These are phyloP conservation scores for Emmonsiellopsis sp. DNA, from an alignment of 2,329 filamentous ascomycete species.

Conservation along the genomic window DNA sequence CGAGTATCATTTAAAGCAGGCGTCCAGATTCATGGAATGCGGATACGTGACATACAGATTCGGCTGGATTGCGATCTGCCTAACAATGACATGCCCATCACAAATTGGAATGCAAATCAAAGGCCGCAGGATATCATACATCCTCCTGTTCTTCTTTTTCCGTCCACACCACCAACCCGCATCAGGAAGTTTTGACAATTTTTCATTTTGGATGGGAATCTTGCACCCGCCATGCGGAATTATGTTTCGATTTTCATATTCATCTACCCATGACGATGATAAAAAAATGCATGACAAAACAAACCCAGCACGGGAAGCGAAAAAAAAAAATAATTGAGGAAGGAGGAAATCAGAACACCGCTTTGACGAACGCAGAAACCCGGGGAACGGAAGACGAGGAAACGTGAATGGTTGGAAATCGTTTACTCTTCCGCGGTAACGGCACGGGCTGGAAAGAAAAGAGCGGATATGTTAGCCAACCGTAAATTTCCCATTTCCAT, in stretches of 20 bases:
- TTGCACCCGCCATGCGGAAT: neutral
- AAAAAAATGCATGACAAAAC: neutral
- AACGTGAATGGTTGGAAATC: slow-evolving; percentile 16
- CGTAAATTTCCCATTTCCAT: neutral
- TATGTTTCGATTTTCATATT: neutral
- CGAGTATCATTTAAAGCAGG: no score
- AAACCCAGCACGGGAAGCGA: neutral
- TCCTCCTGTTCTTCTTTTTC: neutral
- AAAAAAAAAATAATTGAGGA: slow-evolving; percentile 22
- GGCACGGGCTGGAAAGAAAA: slow-evolving; percentile 27
- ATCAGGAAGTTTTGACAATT: neutral
- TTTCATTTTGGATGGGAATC: neutral
- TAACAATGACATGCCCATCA: no score
- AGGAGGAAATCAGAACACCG: slow-evolving; percentile 14
- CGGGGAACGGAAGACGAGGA: slow-evolving; percentile 22
- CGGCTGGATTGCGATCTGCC: no score
- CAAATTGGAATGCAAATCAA: no score
- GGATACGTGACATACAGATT: neutral
- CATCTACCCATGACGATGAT: slow-evolving; percentile 2
- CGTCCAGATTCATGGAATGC: neutral
- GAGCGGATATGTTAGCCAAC: slow-evolving; percentile 2
- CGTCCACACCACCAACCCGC: neutral
- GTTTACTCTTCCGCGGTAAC: slow-evolving; percentile 35
- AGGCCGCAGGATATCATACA: no score
- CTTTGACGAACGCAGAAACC: slow-evolving; percentile 6